A percentile compares a stretch with the other conserved stretches of the same genome.
Conservation (phyloP, 257 asterid species). For the Solanum dulcamara region DNA sequence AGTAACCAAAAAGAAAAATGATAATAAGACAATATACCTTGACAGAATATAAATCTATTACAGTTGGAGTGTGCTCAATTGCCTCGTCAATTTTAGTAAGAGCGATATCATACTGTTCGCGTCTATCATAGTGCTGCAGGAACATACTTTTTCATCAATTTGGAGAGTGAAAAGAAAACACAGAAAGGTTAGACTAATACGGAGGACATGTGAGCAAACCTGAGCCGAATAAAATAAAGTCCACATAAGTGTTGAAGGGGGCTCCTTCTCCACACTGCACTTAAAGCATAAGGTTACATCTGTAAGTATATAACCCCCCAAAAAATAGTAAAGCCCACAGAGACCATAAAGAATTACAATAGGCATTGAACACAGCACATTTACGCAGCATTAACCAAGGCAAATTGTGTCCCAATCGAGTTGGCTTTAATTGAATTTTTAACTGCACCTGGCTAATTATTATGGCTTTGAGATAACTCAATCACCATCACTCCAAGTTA, state of each 20-base stretch:
- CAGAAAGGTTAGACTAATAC: background rate
- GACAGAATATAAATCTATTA: slow-evolving; percentile 82
- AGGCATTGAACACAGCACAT: background rate
- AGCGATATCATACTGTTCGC: slow-evolving; percentile 61
- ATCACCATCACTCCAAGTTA: background rate
- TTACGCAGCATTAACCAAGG: background rate
- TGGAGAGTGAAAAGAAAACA: background rate
- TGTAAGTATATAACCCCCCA: background rate
- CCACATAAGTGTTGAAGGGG: slow-evolving; percentile 97
- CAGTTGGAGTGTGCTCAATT: slow-evolving; percentile 94
- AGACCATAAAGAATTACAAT: background rate
- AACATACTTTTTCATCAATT: slow-evolving; percentile 18
- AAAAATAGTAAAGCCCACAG: background rate
- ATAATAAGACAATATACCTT: slow-evolving; percentile 40
- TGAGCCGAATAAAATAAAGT: slow-evolving; percentile 84
- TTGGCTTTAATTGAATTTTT: background rate
- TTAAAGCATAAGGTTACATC: background rate
- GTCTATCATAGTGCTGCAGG: slow-evolving; percentile 87
- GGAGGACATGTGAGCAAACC: slow-evolving; percentile 33
- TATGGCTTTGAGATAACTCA: background rate
- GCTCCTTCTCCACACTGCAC: slow-evolving; percentile 76
- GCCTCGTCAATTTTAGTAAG: slow-evolving; percentile 82
- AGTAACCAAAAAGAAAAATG: background rate
- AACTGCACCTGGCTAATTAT: background rate
- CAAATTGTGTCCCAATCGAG: background rate